Conservation (phyloP, 2,329 filamentous ascomycete species). For the Fusarium sp. region DNA sequence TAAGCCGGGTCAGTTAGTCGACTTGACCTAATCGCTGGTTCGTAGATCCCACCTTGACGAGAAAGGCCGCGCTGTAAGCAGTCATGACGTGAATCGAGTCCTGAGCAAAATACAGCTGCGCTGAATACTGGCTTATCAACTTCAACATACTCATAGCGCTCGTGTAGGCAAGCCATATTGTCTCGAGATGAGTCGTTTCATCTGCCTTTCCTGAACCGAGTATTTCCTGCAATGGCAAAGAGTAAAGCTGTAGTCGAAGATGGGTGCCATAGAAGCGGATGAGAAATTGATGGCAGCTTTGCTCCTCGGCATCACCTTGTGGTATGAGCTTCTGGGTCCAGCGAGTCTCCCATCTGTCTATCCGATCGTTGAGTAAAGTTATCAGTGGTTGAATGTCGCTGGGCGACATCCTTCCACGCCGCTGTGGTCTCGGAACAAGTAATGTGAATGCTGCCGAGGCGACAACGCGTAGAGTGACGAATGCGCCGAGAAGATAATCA, state of each 20-base stretch:
- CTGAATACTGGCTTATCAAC: conserved; percentile 50
- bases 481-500: conserved; percentile 56
- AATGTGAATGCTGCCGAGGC: conserved; percentile 54
- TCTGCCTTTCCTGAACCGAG: conserved; percentile 43
- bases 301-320: not conserved
- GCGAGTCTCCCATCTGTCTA: conserved; percentile 46
- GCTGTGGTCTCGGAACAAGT: conserved; percentile 4
- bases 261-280: conserved; percentile 58
- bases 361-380: conserved; percentile 38
- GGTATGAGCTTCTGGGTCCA: conserved; percentile 38
- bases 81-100: conserved; percentile 61
- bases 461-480: conserved; percentile 55
- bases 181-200: conserved; percentile 47
- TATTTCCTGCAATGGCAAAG: conserved; percentile 54
- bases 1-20: not conserved
- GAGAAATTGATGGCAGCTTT: conserved; percentile 54
- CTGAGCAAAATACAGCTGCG: conserved; percentile 57
- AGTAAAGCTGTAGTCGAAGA: conserved; percentile 56
- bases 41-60: conserved; percentile 53
- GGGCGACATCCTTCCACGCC: conserved; percentile 7
- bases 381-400: conserved; percentile 46
- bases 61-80: conserved; percentile 58
- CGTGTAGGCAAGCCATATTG: conserved; percentile 53
- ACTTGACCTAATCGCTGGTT: not conserved
- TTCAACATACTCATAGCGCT: conserved; percentile 51